Percentiles rank a stretch among this genome's conserved stretches.
phyloP scores from a whole-genome alignment of 176 grass and related monocot genomes.

The Hsuehochloa calcarea region DNA sequence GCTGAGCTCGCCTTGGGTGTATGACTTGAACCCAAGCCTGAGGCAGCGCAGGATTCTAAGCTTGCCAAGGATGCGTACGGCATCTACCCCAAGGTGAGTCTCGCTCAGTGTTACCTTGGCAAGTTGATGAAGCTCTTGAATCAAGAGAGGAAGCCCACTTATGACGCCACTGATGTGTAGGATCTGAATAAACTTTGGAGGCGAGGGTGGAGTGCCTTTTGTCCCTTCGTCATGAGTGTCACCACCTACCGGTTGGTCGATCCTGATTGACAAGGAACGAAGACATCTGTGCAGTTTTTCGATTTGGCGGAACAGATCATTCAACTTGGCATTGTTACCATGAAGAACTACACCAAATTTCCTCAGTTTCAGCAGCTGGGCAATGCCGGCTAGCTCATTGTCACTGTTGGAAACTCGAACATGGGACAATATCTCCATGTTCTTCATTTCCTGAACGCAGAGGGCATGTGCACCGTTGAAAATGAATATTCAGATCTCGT shows the following conservation, averaged over 20 bases:
- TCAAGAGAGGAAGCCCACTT: too few species aligned
- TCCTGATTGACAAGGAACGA: not conserved
- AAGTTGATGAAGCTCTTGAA: too few species aligned
- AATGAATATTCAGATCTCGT: not conserved
- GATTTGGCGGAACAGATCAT: not conserved
- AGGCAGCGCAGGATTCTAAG: too few species aligned
- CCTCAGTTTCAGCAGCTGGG: not conserved
- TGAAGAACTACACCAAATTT: not conserved
- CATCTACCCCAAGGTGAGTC: too few species aligned
- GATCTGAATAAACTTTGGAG: too few species aligned
- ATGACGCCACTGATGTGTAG: too few species aligned
- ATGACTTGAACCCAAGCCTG: too few species aligned
- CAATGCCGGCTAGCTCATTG: not conserved
- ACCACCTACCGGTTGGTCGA: not conserved
- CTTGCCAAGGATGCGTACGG: too few species aligned
- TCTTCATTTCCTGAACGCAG: not conserved
- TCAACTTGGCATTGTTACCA: not conserved
- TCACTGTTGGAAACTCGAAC: not conserved
- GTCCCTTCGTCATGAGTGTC: too few species aligned
- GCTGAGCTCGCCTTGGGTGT: too few species aligned
- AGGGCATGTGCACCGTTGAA: not conserved
- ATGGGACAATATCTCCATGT: slow-evolving; percentile 6
- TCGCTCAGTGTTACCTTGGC: too few species aligned
- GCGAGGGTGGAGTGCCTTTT: too few species aligned
- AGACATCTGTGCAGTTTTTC: not conserved